phyloP scores from a whole-genome alignment of 768 basidiomycete genomes.

The Suillus spraguei region DNA sequence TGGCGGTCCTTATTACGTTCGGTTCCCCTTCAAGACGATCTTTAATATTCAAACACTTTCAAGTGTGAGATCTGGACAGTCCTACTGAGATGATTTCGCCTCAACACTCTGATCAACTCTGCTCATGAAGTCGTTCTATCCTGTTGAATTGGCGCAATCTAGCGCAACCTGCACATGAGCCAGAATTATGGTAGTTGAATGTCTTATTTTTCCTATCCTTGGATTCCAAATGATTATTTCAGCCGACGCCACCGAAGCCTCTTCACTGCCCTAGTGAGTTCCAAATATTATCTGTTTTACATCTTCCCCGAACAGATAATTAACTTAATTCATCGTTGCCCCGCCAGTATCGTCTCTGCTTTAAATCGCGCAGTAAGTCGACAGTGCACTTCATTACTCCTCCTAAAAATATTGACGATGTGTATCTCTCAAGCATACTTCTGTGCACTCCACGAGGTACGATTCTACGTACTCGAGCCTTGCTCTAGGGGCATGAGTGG shows the following conservation, averaged over 20 bases:
- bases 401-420: neutral
- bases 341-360: neutral
- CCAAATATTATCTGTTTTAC: neutral
- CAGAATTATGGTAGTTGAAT: neutral
- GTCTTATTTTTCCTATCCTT: neutral
- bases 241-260: neutral
- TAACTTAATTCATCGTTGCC: neutral
- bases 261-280: neutral
- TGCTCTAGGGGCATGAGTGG: constrained; percentile 1
- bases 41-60: neutral
- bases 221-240: neutral
- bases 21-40: neutral
- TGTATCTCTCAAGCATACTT: constrained; percentile 8
- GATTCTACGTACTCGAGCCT: constrained; percentile 2
- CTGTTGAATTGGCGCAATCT: neutral
- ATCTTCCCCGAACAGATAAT: neutral
- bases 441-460: constrained; percentile 9
- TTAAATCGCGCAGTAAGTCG: neutral
- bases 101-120: neutral
- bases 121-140: neutral
- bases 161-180: neutral
- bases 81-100: neutral
- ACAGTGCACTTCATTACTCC: neutral
- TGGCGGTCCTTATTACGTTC: neutral
- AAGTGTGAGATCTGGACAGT: neutral